These are phyloP conservation scores for Candida arabinofermentans DNA, from an alignment of 805 yeast species.

Conservation along the genomic window DNA sequence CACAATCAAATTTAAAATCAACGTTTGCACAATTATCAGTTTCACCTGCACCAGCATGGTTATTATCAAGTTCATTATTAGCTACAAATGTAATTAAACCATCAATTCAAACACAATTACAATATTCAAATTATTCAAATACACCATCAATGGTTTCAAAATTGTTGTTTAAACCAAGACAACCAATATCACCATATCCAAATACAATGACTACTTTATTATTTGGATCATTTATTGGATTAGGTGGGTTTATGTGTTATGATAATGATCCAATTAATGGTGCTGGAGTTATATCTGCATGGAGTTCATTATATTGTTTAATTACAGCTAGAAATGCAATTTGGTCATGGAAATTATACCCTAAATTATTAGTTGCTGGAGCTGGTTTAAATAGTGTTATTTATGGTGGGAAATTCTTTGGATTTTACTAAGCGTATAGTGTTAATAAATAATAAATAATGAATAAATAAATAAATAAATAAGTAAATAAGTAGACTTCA, in stretches of 20 bases:
- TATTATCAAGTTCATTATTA: conserved; percentile 34
- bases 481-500: conserved; percentile 14
- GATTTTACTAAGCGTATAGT: conserved; percentile 21
- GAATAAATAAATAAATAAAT: not conserved
- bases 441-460: not conserved
- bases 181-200: conserved; percentile 25
- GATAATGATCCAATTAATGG: conserved; percentile 80
- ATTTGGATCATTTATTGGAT: conserved; percentile 58
- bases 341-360: conserved; percentile 54
- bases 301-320: conserved; percentile 72
- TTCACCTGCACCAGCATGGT: conserved; percentile 48
- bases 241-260: conserved; percentile 69
- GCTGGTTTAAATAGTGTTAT: conserved; percentile 60
- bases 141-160: conserved; percentile 5
- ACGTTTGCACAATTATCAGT: conserved; percentile 13
- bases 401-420: conserved; percentile 70
- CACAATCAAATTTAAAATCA: not conserved
- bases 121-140: conserved; percentile 9
- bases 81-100: conserved; percentile 14
- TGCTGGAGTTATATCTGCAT: conserved; percentile 74
- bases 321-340: conserved; percentile 64
- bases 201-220: conserved; percentile 30
- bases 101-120: conserved; percentile 11
- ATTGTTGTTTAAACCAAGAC: conserved; percentile 9
- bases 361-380: conserved; percentile 51